Percentiles rank a stretch among this genome's conserved stretches.
phyloP scores from a whole-genome alignment of 2,329 filamentous ascomycete species.

The Trichoderma pleuroti region DNA sequence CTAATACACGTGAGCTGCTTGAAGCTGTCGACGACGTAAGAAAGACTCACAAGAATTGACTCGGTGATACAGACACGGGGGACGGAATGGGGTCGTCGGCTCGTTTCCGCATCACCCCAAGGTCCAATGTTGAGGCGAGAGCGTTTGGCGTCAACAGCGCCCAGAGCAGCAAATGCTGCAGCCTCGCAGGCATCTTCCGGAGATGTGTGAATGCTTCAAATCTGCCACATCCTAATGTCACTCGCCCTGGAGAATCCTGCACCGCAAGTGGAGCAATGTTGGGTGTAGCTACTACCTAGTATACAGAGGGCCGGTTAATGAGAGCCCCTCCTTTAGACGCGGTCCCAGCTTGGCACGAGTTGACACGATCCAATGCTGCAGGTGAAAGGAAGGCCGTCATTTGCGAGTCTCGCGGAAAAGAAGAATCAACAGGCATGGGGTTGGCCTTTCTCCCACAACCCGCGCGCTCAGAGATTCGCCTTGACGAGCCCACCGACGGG shows the following conservation, averaged over 20 bases:
- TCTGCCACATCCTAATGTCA: conserved; percentile 4
- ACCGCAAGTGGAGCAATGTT: background rate
- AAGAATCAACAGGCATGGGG: background rate
- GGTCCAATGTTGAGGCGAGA: background rate
- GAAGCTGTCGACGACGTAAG: background rate
- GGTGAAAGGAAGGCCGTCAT: background rate
- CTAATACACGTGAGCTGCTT: background rate
- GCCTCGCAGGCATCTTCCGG: conserved; percentile 7
- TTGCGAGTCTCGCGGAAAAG: background rate
- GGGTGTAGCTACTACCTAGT: background rate
- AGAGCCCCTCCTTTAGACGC: background rate
- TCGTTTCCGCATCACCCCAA: background rate
- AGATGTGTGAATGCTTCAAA: background rate
- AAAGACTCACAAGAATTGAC: conserved; percentile 19
- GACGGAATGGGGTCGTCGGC: background rate
- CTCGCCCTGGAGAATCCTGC: background rate
- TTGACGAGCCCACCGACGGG: conserved; percentile 5
- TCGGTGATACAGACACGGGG: conserved; percentile 16
- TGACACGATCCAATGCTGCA: background rate
- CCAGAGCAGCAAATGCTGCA: conserved; percentile 3
- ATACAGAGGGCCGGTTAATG: background rate
- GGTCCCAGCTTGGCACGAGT: background rate
- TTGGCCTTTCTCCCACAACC: background rate
- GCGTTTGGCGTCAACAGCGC: background rate
- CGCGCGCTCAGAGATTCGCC: background rate